Conservation (phyloP, 805 yeast genomes). For the Diddensiella transvaalensis region DNA sequence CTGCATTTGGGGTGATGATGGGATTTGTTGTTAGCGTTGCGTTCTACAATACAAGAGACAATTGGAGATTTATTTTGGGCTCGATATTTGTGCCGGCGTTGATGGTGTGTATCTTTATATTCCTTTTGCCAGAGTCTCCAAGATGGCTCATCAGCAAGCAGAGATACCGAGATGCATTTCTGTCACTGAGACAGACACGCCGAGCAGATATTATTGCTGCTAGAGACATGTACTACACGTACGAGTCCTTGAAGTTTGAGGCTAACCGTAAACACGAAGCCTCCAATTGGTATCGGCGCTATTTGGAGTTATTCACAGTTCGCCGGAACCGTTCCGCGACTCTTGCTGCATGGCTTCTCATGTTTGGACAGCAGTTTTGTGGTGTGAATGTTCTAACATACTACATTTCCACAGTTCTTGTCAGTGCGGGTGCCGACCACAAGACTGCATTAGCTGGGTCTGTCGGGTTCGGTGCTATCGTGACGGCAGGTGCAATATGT, state of each 20-base stretch:
- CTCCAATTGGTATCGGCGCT: conserved; percentile 35
- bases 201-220: conserved; percentile 40
- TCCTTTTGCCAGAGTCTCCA: conserved; percentile 75
- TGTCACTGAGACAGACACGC: conserved; percentile 63
- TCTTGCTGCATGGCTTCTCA: conserved; percentile 62
- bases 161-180: conserved; percentile 59
- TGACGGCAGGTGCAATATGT: conserved; percentile 34
- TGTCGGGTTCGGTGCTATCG: conserved; percentile 19
- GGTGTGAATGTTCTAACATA: conserved; percentile 90
- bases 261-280: conserved; percentile 44
- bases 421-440: conserved; percentile 44
- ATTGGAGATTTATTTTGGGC: conserved; percentile 71
- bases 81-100: conserved; percentile 51
- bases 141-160: conserved; percentile 69
- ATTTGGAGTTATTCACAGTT: conserved; percentile 43
- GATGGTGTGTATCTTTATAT: conserved; percentile 37
- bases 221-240: conserved; percentile 53
- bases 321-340: conserved; percentile 83
- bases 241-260: conserved; percentile 51
- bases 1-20: conserved; percentile 33
- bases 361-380: conserved; percentile 75
- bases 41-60: conserved; percentile 19
- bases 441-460: conserved; percentile 21
- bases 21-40: conserved; percentile 38
- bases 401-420: conserved; percentile 74